Evolutionary conservation across 768 basidiomycete species (phyloP).

Genomic region (Trametes meyenii): DNA sequence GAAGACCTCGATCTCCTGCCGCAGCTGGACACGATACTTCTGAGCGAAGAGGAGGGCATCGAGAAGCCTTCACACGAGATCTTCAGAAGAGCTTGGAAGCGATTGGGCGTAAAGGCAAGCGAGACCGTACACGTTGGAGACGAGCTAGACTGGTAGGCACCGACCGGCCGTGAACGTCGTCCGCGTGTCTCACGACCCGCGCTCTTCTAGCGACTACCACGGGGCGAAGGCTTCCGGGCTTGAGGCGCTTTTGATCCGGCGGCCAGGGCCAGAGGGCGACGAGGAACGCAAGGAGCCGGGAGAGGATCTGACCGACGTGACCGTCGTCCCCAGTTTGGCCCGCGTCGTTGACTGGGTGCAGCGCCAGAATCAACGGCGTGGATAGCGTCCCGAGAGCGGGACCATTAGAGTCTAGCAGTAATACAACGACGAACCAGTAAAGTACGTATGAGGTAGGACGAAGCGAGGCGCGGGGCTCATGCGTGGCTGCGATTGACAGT

Average conservation of each 20-base stretch:
- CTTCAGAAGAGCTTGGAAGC: constrained; percentile 50
- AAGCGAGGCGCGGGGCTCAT: neutral
- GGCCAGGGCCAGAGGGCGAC: constrained; percentile 52
- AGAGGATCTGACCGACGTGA: constrained; percentile 45
- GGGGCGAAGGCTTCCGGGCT: constrained; percentile 62
- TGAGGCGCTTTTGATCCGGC: constrained; percentile 57
- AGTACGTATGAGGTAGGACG: neutral
- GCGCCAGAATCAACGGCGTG: constrained; percentile 5
- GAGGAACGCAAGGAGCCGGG: constrained; percentile 45
- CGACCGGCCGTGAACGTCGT: neutral
- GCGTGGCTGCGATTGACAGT: constrained; percentile 1
- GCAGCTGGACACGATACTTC: constrained; percentile 55
- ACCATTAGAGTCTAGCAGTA: constrained; percentile 4
- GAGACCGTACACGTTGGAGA: constrained; percentile 78
- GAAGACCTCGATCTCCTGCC: constrained; percentile 58
- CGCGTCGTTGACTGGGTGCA: constrained; percentile 43
- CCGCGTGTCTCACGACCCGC: neutral
- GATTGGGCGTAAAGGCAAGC: constrained; percentile 37
- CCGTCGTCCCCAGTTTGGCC: constrained; percentile 41
- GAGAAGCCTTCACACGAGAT: constrained; percentile 71
- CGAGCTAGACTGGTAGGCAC: constrained; percentile 61
- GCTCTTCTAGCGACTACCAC: constrained; percentile 57
- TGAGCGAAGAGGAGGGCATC: constrained; percentile 69
- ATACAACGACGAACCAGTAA: constrained; percentile 17
- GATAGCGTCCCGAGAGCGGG: constrained; percentile 3